Percentiles rank a stretch among this genome's conserved stretches.
phyloP scores from a whole-genome alignment of 352 stramenopile species.

The Globisporangium takayamanum region DNA sequence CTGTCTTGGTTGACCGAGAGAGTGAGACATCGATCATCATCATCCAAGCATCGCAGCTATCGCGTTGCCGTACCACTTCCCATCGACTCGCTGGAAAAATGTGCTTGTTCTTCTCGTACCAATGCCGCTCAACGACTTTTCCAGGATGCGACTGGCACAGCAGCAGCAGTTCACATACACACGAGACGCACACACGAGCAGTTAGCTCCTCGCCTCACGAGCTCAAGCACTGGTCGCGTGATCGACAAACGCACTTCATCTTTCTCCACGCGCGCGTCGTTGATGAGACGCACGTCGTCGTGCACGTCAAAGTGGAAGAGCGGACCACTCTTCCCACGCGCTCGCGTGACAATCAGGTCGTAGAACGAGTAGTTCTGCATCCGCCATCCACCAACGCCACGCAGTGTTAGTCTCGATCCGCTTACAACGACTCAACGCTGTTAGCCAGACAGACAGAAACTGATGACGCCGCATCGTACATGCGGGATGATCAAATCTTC shows the following conservation, averaged over 20 bases:
- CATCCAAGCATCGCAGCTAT: not conserved
- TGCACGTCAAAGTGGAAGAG: constrained; percentile 98
- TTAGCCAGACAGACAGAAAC: not conserved
- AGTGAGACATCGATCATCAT: not conserved
- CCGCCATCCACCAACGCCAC: constrained; percentile 7
- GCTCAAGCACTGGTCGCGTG: not conserved
- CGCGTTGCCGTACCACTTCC: constrained; percentile 81
- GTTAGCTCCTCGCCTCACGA: no score
- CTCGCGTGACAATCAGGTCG: constrained; percentile 97
- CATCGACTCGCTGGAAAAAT: constrained; percentile 98
- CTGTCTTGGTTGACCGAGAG: not conserved
- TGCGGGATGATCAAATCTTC: constrained; percentile 98
- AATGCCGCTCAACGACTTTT: constrained; percentile 96
- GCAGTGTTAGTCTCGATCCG: constrained; percentile 4
- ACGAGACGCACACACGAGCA: not conserved
- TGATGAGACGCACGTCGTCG: constrained; percentile 86
- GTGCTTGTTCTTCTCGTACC: constrained; percentile 99
- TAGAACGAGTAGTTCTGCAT: constrained; percentile 96
- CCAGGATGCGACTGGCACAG: constrained; percentile 88
- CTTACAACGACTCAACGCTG: not conserved
- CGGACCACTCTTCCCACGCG: constrained; percentile 94
- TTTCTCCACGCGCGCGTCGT: constrained; percentile 95
- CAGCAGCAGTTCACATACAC: not conserved
- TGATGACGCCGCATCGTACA: constrained; percentile 22
- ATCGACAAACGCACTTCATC: constrained; percentile 70